These are phyloP conservation scores for Acrocalymma vagum DNA, from an alignment of 2,329 filamentous ascomycete species.

Conservation along the genomic window DNA sequence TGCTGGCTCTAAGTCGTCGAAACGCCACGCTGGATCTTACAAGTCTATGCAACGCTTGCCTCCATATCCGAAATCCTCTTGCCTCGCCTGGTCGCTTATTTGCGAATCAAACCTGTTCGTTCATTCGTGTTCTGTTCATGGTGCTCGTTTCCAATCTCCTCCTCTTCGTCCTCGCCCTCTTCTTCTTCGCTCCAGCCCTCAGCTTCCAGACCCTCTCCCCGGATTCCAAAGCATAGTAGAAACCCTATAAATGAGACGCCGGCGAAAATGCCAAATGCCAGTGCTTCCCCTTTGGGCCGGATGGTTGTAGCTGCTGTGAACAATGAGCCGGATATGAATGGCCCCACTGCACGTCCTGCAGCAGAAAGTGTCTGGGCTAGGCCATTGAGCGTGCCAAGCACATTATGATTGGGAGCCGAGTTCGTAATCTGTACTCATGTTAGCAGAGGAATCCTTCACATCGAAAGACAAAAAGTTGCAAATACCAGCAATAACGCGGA, in stretches of 20 bases:
- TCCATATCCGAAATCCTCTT: neutral
- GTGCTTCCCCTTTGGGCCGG: slow-evolving; percentile 79
- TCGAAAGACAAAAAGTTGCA: slow-evolving; percentile 17
- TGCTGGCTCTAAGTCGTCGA: neutral
- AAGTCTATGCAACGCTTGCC: slow-evolving; percentile 13
- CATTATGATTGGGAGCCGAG: slow-evolving; percentile 83
- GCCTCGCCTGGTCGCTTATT: slow-evolving; percentile 17
- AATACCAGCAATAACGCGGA: slow-evolving; percentile 86
- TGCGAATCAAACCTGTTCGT: slow-evolving; percentile 39
- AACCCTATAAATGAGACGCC: slow-evolving; percentile 84
- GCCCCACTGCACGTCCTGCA: slow-evolving; percentile 85
- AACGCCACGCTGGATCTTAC: slow-evolving; percentile 23
- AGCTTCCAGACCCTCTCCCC: slow-evolving; percentile 67
- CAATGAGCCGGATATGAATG: slow-evolving; percentile 85
- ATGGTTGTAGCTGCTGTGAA: slow-evolving; percentile 82
- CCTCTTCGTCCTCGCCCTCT: slow-evolving; percentile 38
- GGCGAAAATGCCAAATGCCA: slow-evolving; percentile 89
- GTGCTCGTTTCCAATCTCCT: slow-evolving; percentile 21
- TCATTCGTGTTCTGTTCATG: slow-evolving; percentile 28
- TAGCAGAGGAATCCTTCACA: slow-evolving; percentile 11
- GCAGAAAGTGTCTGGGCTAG: slow-evolving; percentile 94
- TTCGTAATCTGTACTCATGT: slow-evolving; percentile 78
- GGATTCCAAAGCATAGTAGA: slow-evolving; percentile 79
- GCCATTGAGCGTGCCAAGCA: slow-evolving; percentile 89
- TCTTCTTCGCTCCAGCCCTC: slow-evolving; percentile 61